Base-by-base conservation (phyloP, 768 basidiomycete genomes). In the Phlebiopsis gigantea region DNA sequence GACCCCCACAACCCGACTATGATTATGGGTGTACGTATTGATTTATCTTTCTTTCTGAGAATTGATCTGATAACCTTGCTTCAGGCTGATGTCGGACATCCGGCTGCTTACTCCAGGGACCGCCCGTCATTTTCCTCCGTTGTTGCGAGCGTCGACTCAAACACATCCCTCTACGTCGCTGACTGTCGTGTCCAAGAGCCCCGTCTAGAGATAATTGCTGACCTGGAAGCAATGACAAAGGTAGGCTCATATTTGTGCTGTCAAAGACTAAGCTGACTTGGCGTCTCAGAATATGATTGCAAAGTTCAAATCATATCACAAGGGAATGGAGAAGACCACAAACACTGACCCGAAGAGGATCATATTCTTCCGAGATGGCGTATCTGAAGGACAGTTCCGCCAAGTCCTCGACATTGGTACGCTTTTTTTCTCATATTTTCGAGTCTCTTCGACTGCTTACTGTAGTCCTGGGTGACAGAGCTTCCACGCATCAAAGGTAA, bases 81-180 rank as follows among this genome's bases (percentile, higher is more conserved):
- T 17, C 39, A 63, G 87, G 90, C 90, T n/a, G 89, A 92, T 67
- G 88, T 89, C 26, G 87, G 90, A 41, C 89, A 92, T 63, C 90
- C 91, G 8, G 79, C 88, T 7, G 88, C 91, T n/a, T 88, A 88
- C 6, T 79, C 87, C 0, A 80, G 79, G 15, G 88, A 83, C 15
- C 81, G 85, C 5, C 91, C 91, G 1, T 93, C 90, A 0, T 92
- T 88, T 67, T 87, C 90, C 0, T 78, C 88, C 6, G 72, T 93
- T 5, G 90, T 92, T 17, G 89, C 80, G 28, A 92, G 85, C 59
- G 83, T 93, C 26, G 91, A 93, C 66, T 80, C 81, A 0, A 80
- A 84, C 55, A 81, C 79, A 0, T 85, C 87, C 5, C 90, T 90
- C 68, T 93, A 91, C 58, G 57, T 76, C 25, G 75, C 75, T 31